Percentiles rank a stretch among this genome's conserved stretches.
Evolutionary conservation across 352 stramenopile genomes (phyloP).

Genomic region (Pythium dissotocum): DNA sequence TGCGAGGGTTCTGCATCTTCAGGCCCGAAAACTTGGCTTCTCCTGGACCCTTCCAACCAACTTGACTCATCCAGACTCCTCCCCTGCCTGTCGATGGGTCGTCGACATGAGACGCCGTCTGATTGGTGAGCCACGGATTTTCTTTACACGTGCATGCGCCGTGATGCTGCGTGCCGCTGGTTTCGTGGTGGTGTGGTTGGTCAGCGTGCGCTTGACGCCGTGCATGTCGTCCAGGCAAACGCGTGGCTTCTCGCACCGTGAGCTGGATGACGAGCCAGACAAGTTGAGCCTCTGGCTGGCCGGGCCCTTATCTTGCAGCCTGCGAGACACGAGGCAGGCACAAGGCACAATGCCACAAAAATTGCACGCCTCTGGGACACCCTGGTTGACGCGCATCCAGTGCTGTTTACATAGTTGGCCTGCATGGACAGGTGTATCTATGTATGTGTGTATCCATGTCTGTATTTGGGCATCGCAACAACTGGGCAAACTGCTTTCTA

Average conservation of each 20-base stretch:
- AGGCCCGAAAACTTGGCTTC: too few relatives aligned
- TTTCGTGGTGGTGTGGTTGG: neutral
- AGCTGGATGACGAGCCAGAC: too few relatives aligned
- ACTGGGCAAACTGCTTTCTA: neutral
- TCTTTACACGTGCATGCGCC: neutral
- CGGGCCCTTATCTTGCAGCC: neutral
- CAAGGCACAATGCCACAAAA: neutral
- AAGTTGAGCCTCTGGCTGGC: too few relatives aligned
- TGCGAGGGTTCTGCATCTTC: too few relatives aligned
- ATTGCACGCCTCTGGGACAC: neutral
- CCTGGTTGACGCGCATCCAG: neutral
- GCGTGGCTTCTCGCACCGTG: too few relatives aligned
- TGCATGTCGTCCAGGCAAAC: neutral
- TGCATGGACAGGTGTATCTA: too few relatives aligned
- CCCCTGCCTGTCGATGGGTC: neutral
- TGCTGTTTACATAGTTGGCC: neutral
- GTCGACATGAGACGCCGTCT: neutral
- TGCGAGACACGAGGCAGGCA: neutral
- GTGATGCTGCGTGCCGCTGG: neutral
- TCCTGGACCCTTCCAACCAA: too few relatives aligned
- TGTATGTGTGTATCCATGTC: neutral
- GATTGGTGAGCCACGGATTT: neutral
- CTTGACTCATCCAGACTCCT: neutral
- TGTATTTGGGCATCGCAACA: neutral
- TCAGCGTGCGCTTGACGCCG: neutral